Evolutionary conservation across 345 rosid species (phyloP).

Genomic region (Citrus mangshanensis): DNA sequence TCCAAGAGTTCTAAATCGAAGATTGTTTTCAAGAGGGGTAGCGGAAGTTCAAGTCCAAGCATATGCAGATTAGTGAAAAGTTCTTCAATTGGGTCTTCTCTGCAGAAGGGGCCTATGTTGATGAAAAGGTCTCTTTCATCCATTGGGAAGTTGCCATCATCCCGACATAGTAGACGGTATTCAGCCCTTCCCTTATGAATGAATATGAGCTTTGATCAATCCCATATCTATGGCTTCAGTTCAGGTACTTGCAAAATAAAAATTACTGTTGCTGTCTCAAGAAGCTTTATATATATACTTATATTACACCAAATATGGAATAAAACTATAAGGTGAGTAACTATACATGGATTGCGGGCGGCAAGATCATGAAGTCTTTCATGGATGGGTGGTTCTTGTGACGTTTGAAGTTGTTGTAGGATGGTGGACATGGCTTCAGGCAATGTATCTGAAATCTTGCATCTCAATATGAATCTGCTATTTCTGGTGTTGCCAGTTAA

Average conservation of each 20-base stretch:
- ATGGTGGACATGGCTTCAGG: neutral
- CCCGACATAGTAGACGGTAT: conserved; percentile 30
- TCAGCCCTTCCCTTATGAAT: conserved; percentile 16
- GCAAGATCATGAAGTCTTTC: neutral
- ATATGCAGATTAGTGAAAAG: conserved; percentile 29
- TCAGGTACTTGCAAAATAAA: neutral
- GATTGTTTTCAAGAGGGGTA: conserved; percentile 8
- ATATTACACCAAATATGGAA: neutral
- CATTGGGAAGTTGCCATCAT: conserved; percentile 29
- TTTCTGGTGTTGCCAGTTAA: neutral
- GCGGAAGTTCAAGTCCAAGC: conserved; percentile 28
- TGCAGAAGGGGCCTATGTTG: conserved; percentile 33
- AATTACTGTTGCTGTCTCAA: neutral
- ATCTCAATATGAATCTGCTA: neutral
- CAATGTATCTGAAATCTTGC: neutral
- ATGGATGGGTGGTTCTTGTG: neutral
- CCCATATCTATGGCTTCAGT: neutral
- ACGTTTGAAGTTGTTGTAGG: neutral
- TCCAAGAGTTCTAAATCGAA: conserved; percentile 19
- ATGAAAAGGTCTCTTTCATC: conserved; percentile 44
- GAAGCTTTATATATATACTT: neutral
- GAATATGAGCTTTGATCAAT: neutral
- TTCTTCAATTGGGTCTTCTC: conserved; percentile 32
- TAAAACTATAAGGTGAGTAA: neutral
- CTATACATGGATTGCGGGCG: neutral